Percentiles rank a stretch among this genome's conserved stretches.
These are phyloP conservation scores for Coemansia furcata DNA, from an alignment of 192 early-diverging fungal genomes.

Conservation along the genomic window DNA sequence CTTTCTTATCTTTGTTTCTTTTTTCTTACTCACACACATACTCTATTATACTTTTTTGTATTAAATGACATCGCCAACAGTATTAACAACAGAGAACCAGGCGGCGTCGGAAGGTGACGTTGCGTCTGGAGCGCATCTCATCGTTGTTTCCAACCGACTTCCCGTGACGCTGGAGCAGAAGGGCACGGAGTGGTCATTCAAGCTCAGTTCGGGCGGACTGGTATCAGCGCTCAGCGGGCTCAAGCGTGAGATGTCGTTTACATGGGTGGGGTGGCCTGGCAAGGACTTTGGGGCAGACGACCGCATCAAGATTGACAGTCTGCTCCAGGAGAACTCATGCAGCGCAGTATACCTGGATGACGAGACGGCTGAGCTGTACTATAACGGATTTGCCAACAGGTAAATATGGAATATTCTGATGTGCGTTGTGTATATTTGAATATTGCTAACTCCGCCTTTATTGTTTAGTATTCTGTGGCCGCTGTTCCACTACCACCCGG, in stretches of 20 bases:
- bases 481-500: conserved; percentile 99
- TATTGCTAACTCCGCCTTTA: neutral
- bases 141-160: conserved; percentile 95
- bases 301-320: conserved; percentile 62
- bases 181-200: conserved; percentile 62
- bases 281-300: conserved; percentile 82
- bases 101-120: conserved; percentile 5
- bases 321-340: conserved; percentile 80
- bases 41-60: neutral
- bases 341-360: conserved; percentile 94
- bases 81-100: conserved; percentile 2
- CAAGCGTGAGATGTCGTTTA: conserved; percentile 93
- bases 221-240: conserved; percentile 93
- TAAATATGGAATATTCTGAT: conserved; percentile 4
- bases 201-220: conserved; percentile 92
- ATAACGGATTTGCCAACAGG: conserved; percentile 97
- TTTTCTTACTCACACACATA: neutral
- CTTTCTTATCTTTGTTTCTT: neutral
- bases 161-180: conserved; percentile 76
- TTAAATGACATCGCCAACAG: neutral
- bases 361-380: conserved; percentile 91
- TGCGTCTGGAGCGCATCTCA: conserved; percentile 53
- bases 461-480: conserved; percentile 91
- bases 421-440: neutral
- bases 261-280: conserved; percentile 99